Percentiles rank a stretch among this genome's conserved stretches.
These are phyloP conservation scores for Eragrostis curvula DNA, from an alignment of 176 grass and related monocot genomes.

Conservation along the genomic window DNA sequence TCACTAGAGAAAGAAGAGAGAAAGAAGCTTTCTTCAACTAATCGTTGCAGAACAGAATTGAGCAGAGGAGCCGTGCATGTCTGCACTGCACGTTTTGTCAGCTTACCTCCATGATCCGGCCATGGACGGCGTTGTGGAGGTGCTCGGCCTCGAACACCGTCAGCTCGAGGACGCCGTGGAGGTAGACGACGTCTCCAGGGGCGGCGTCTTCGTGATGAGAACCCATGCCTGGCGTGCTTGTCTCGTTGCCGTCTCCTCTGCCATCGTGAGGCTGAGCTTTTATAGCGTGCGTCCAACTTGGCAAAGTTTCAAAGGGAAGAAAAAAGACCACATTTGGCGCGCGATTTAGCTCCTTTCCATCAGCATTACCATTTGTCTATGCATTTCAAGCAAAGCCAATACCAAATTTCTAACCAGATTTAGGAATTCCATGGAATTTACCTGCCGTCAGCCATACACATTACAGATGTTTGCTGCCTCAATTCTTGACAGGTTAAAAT, in stretches of 20 bases:
- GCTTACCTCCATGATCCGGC: conserved; percentile 56
- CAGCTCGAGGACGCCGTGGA: conserved; percentile 77
- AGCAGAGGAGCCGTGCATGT: background rate
- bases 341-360: conserved; percentile 33
- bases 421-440: conserved; percentile 3
- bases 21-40: background rate
- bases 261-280: background rate
- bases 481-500: too few relatives aligned
- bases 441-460: background rate
- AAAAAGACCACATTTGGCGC: conserved; percentile 8
- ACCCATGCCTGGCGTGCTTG: conserved; percentile 27
- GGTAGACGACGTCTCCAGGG: conserved; percentile 38
- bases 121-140: conserved; percentile 60
- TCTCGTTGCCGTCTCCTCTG: conserved; percentile 20
- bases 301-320: conserved; percentile 34
- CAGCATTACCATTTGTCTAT: background rate
- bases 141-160: conserved; percentile 74
- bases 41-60: background rate
- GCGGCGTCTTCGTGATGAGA: conserved; percentile 8
- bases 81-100: background rate
- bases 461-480: too few relatives aligned
- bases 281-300: conserved; percentile 31
- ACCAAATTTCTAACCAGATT: conserved; percentile 11
- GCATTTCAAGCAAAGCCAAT: conserved; percentile 19
- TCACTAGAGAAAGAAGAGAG: background rate